phyloP scores from a whole-genome alignment of 2,329 filamentous ascomycete genomes.

The Diaporthe citrichinensis region DNA sequence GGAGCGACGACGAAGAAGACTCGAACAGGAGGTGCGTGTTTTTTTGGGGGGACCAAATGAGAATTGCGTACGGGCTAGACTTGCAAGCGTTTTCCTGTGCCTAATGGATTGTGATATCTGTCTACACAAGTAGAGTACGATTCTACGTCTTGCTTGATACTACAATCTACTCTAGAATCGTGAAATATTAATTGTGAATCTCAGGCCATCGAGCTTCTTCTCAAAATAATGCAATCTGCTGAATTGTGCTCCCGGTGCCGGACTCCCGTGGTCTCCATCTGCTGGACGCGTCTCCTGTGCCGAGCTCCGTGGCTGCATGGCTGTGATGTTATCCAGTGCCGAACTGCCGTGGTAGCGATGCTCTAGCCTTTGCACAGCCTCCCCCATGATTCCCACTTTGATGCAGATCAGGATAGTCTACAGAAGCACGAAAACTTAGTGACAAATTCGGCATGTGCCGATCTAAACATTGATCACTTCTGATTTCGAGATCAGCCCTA shows the following conservation, averaged over 20 bases:
- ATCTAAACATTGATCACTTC: not conserved
- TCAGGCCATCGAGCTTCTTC: not conserved
- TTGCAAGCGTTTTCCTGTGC: not conserved
- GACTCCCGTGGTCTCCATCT: not conserved
- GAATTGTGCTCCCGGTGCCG: not conserved
- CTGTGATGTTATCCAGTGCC: not conserved
- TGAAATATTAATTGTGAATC: no score
- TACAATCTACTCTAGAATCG: no score
- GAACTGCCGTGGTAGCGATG: slow-evolving; percentile 3
- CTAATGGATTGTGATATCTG: not conserved
- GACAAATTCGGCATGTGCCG: not conserved
- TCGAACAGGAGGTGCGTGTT: not conserved
- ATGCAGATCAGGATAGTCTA: not conserved
- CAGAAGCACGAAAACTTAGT: not conserved
- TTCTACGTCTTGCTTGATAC: no score
- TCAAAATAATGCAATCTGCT: not conserved
- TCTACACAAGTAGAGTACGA: no score
- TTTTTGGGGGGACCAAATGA: not conserved
- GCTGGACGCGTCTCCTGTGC: not conserved
- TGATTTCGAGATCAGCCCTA: not conserved
- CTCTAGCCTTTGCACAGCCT: slow-evolving; percentile 23
- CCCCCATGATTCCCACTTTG: slow-evolving; percentile 14
- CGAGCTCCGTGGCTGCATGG: not conserved
- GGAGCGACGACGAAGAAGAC: no score
- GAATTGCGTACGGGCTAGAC: not conserved